Conservation (phyloP, 2,329 filamentous ascomycete species). For the Phaeoacremonium minimum region DNA sequence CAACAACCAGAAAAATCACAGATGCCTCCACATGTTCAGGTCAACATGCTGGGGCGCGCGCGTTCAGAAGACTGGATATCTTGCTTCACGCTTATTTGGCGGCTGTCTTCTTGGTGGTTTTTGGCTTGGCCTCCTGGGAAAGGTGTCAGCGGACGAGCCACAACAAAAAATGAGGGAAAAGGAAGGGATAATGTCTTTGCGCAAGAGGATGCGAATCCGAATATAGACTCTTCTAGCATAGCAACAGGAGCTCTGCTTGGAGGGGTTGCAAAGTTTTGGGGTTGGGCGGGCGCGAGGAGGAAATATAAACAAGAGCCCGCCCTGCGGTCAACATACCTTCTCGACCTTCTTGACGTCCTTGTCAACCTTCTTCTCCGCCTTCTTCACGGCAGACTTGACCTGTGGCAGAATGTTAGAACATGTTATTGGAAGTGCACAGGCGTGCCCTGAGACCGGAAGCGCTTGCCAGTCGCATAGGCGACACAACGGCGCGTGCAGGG, state of each 20-base stretch:
- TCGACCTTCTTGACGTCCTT: constrained; percentile 16
- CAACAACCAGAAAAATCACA: constrained; percentile 1
- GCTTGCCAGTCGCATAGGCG: too few relatives aligned
- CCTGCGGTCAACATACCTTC: constrained; percentile 12
- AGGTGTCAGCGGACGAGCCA: background rate
- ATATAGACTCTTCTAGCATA: too few relatives aligned
- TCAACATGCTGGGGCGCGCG: background rate
- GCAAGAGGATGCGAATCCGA: background rate
- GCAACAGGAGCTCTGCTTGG: too few relatives aligned
- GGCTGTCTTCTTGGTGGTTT: constrained; percentile 23
- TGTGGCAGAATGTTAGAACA: constrained; percentile 9
- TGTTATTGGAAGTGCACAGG: too few relatives aligned
- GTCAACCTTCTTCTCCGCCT: constrained; percentile 18
- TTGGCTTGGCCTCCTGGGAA: constrained; percentile 18
- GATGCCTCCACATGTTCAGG: background rate
- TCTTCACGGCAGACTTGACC: constrained; percentile 23
- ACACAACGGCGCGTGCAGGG: too few relatives aligned
- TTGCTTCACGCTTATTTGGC: constrained; percentile 10
- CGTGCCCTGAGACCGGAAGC: too few relatives aligned
- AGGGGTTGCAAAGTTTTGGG: too few relatives aligned
- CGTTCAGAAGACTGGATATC: background rate
- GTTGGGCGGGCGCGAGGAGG: too few relatives aligned
- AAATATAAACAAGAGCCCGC: too few relatives aligned
- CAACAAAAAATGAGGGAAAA: background rate
- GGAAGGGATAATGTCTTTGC: background rate